phyloP scores from a whole-genome alignment of 1,139 yeast species.

The Diutina pseudorugosa region DNA sequence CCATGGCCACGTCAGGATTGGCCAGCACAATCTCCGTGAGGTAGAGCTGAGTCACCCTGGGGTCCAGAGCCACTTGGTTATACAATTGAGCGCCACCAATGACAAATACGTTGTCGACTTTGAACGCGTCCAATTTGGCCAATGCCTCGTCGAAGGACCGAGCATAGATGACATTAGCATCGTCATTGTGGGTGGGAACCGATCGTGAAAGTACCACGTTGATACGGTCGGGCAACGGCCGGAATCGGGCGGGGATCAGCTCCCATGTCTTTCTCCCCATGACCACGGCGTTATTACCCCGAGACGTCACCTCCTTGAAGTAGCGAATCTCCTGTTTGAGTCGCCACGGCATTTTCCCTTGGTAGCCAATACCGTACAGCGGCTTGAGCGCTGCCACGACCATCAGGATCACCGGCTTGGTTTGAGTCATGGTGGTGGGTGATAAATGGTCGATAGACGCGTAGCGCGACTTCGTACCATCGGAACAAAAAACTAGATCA shows the following conservation, averaged over 20 bases:
- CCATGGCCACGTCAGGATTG: constrained; percentile 37
- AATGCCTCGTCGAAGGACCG: constrained; percentile 28
- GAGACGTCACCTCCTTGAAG: constrained; percentile 62
- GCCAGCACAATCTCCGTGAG: constrained; percentile 46
- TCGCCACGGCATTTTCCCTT: constrained; percentile 84
- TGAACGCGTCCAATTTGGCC: constrained; percentile 8
- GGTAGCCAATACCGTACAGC: constrained; percentile 69
- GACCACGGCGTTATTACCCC: constrained; percentile 55
- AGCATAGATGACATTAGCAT: constrained; percentile 26
- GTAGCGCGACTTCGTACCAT: no score
- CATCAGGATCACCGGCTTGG: constrained; percentile 10
- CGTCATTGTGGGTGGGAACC: constrained; percentile 7
- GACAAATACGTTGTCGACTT: constrained; percentile 51
- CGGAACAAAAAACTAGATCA: no score
- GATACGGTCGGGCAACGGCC: constrained; percentile 68
- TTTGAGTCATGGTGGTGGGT: neutral
- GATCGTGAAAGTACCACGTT: constrained; percentile 65
- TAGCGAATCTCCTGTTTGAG: constrained; percentile 75
- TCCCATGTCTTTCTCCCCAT: constrained; percentile 99
- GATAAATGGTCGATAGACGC: neutral
- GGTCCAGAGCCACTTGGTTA: constrained; percentile 35
- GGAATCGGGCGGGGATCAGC: constrained; percentile 70
- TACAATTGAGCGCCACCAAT: constrained; percentile 94
- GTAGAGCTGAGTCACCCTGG: constrained; percentile 42
- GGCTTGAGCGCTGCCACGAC: constrained; percentile 85